phyloP scores from a whole-genome alignment of 2,329 filamentous ascomycete species.

The Arthrobotrys pseudoclavata region DNA sequence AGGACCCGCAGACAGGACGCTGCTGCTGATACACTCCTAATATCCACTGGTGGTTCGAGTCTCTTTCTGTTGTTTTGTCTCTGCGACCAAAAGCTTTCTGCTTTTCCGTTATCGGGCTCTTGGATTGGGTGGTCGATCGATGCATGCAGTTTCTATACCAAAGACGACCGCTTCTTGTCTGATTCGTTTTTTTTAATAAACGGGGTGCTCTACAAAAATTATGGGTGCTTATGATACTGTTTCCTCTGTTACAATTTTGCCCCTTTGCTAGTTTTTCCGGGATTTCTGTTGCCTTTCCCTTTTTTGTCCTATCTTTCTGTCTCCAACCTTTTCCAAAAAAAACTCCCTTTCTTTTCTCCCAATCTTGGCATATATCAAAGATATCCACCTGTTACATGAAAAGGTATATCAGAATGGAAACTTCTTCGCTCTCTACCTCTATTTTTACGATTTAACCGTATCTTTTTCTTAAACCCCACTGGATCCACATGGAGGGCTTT shows the following conservation, averaged over 20 bases:
- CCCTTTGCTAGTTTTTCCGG: slow-evolving; percentile 58
- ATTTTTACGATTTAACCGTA: slow-evolving; percentile 46
- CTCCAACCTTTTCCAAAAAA: slow-evolving; percentile 20
- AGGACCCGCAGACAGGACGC: slow-evolving; percentile 55
- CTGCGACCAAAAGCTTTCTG: slow-evolving; percentile 50
- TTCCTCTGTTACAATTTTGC: slow-evolving; percentile 52
- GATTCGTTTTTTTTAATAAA: slow-evolving; percentile 58
- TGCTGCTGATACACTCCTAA: slow-evolving; percentile 59
- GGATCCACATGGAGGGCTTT: slow-evolving; percentile 45
- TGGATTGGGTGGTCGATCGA: slow-evolving; percentile 50
- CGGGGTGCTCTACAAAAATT: slow-evolving; percentile 56
- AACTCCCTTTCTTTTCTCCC: slow-evolving; percentile 36
- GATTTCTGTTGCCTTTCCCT: slow-evolving; percentile 54
- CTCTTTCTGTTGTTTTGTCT: slow-evolving; percentile 55
- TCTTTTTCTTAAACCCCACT: slow-evolving; percentile 42
- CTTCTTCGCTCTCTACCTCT: slow-evolving; percentile 56
- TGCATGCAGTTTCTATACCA: slow-evolving; percentile 54
- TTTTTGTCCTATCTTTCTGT: slow-evolving; percentile 23
- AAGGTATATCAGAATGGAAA: slow-evolving; percentile 60
- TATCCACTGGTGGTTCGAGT: slow-evolving; percentile 59
- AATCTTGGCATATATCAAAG: slow-evolving; percentile 59
- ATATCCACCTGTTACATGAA: slow-evolving; percentile 58
- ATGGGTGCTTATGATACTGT: slow-evolving; percentile 54
- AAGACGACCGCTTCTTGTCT: slow-evolving; percentile 57
- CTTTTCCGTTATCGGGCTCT: slow-evolving; percentile 43